Base-by-base conservation (phyloP, 1,284 basidiomycete genomes). In the Earliella scabrosa region DNA sequence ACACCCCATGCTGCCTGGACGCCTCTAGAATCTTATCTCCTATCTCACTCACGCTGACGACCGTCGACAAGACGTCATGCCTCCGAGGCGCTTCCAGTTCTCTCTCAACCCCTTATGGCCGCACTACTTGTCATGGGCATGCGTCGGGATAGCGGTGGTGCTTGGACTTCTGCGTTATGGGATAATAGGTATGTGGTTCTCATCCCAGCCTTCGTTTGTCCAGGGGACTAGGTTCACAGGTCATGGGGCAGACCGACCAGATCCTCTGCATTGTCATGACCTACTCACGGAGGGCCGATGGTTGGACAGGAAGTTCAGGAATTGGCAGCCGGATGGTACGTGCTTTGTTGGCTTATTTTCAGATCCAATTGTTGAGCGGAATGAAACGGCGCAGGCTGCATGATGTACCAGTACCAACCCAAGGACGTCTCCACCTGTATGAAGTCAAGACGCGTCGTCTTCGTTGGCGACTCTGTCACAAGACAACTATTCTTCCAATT, bases 321-420 rank as follows among this genome's bases (percentile, higher is more conserved):
- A 87, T 67, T 95, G 93, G 93, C 93, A 95, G 69, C 93, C 93
- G 5, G 83, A 93, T 63, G 92, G 92, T 88, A 65, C 62, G 82
- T 73, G 18, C 0, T n/a, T 8, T 21, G 13, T 6, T 29, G 8
- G 6, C 1, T n/a, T 10, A 24, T 8, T 2, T 4, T 26, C 2
- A 8, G 10, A 9, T 31, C 2, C 23, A 16, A 2, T 4, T 31
- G 2, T 45, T 36, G 6, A 32, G 1, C 3, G 2, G 6, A 10
- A 18, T 16, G 3, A 7, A 18, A 21, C 6, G 16, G 9, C n/a
- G 31, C 45, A 92, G 89, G 91, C 26, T 93, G 91, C 66, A 92
- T 92, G 82, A 76, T 90, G 45, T 74, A 89, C 66, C 67, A 76
- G 11, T 92, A 92, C 68, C 77, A 77, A 51, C 68, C 81, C 5